phyloP scores from a whole-genome alignment of 176 grass and related monocot genomes.

The Raddia guianensis region DNA sequence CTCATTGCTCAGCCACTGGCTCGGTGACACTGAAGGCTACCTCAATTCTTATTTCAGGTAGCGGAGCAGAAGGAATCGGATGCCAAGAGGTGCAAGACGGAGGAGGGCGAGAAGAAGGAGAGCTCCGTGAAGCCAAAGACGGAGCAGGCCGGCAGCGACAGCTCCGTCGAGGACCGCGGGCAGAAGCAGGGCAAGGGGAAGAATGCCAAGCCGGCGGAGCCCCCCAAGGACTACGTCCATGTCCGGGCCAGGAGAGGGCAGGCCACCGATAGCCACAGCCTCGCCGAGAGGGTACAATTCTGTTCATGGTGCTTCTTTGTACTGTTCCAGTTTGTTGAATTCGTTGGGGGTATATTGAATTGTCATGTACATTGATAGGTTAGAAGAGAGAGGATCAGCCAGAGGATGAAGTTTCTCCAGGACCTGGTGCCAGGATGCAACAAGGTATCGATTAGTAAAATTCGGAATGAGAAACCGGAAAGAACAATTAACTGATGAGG shows the following conservation, averaged over 20 bases:
- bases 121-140: slow-evolving; percentile 48
- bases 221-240: slow-evolving; percentile 93
- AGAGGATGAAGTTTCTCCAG: slow-evolving; percentile 90
- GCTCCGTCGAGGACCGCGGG: slow-evolving; percentile 57
- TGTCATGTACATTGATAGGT: slow-evolving; percentile 51
- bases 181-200: slow-evolving; percentile 58
- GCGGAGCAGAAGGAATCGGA: slow-evolving; percentile 47
- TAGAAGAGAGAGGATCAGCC: slow-evolving; percentile 86
- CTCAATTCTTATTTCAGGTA: slow-evolving; percentile 42
- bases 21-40: neutral
- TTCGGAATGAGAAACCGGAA: slow-evolving; percentile 11
- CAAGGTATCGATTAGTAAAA: slow-evolving; percentile 50
- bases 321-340: neutral
- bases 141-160: slow-evolving; percentile 57
- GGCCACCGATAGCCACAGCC: slow-evolving; percentile 95
- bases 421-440: slow-evolving; percentile 92
- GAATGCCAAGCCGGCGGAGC: slow-evolving; percentile 69
- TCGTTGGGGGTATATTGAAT: neutral
- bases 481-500: neutral
- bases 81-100: slow-evolving; percentile 60
- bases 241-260: slow-evolving; percentile 94
- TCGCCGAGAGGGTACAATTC: slow-evolving; percentile 81
- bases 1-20: no score
- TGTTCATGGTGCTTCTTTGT: neutral
- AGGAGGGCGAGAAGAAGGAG: slow-evolving; percentile 22